A percentile compares a stretch with the other conserved stretches of the same genome.
These are phyloP conservation scores for Mycena pura DNA, from an alignment of 768 basidiomycete genomes.

Conservation along the genomic window DNA sequence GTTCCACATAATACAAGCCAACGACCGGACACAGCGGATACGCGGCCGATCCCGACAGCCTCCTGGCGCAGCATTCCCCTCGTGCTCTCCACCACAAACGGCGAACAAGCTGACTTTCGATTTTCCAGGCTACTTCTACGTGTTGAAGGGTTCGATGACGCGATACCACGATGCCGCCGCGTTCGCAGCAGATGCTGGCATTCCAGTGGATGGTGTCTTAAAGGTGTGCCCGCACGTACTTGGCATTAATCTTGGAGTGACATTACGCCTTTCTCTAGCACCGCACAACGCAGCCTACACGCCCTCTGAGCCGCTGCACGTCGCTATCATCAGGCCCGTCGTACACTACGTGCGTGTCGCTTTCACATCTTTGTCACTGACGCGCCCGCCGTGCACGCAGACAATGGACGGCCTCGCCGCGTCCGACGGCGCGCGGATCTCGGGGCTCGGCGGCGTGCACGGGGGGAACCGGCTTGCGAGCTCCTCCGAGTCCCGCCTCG, in stretches of 20 bases:
- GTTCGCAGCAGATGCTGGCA: conserved; percentile 24
- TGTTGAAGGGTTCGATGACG: conserved; percentile 34
- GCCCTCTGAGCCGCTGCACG: too few species aligned
- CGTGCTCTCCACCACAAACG: conserved; percentile 34
- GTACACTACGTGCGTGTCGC: conserved; percentile 34
- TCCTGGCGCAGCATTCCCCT: conserved; percentile 30
- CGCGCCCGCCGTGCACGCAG: too few species aligned
- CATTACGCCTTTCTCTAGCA: too few species aligned
- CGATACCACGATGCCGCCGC: conserved; percentile 26
- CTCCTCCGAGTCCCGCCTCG: too few species aligned
- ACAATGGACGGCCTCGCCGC: too few species aligned
- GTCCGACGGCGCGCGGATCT: too few species aligned
- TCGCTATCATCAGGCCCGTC: too few species aligned
- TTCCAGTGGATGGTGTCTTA: conserved; percentile 18
- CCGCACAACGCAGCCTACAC: too few species aligned
- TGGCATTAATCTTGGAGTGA: too few species aligned
- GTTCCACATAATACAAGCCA: neutral
- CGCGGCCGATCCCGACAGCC: conserved; percentile 31
- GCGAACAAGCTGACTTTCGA: too few species aligned
- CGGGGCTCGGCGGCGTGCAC: conserved; percentile 39
- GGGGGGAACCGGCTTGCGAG: conserved; percentile 35
- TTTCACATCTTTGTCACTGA: too few species aligned
- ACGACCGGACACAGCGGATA: conserved; percentile 25
- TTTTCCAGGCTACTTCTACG: conserved; percentile 36
- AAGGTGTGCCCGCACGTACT: too few species aligned